Evolutionary conservation across 352 stramenopile species (phyloP), one percentile per base, ranked within the genome.

Genomic region (Phytophthora uliginosa): DNA sequence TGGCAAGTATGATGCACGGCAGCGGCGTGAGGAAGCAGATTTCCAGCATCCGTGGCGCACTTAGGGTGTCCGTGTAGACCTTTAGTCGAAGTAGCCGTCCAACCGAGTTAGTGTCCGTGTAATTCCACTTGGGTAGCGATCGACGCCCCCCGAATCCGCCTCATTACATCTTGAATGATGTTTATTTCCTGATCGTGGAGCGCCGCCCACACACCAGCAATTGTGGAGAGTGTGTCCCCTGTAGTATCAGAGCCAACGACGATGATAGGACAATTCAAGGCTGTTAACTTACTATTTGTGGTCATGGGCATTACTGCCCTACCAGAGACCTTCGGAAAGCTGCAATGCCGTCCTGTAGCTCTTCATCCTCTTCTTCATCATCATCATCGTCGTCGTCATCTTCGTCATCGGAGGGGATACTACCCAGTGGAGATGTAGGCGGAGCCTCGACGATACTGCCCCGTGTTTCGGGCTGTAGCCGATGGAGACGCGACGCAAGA

Each of bases 401-500:
- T 28, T 91, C 83, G 51, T 89, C 84, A 53, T 88, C 81, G 18
- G 85, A 86, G 1, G 79, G 86, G 36, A 78, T 56, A 1, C 73
- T 69, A 0, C 70, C 82, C 15, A 76, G 76, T 18, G 80, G 75
- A 4, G 82, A 88, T 26, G 73, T 68, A 3, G 69, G 72, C 1
- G 71, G 70, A 22, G 76, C 78, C 38, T 91, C 85, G 17, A 92
- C 65, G 57, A 89, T 77, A 66, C 80, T 91, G 22, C 78, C 77
- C 7, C 84, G 78, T 18, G 78, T 75, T 1, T 92, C 83, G 0
- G 85, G 86, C 33, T 90, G 73, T 20, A 90, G 62, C 13, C 78
- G 61, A 69, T 90, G 80, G 45, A 95, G 81, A 59, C 85, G 88
- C 22, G 81, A 79, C 18, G 90, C 78, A n/a, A 96, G 73, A 26